These are phyloP conservation scores for Glebionis coronaria DNA, from an alignment of 129 eudicot species.

Conservation along the genomic window DNA sequence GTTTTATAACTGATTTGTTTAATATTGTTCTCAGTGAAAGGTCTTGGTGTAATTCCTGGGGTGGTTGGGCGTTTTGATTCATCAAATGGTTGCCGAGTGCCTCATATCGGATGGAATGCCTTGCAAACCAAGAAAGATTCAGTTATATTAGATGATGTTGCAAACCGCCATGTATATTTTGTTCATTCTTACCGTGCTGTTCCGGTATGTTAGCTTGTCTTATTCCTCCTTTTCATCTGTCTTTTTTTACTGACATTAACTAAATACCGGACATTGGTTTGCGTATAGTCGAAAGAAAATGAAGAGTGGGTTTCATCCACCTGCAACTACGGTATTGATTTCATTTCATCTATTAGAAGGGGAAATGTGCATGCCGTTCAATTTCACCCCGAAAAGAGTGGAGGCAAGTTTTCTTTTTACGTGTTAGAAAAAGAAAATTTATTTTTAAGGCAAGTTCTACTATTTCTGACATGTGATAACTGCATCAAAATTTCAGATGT, in stretches of 20 bases:
- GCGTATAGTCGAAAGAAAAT: slow-evolving; percentile 70
- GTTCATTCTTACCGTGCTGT: slow-evolving; percentile 95
- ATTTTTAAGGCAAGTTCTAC: not conserved
- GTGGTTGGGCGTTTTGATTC: slow-evolving; percentile 96
- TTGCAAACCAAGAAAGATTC: slow-evolving; percentile 57
- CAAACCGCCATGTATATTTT: slow-evolving; percentile 82
- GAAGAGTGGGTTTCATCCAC: slow-evolving; percentile 89
- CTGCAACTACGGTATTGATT: slow-evolving; percentile 74
- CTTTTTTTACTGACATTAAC: not conserved
- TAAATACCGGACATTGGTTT: not conserved
- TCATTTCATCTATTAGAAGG: slow-evolving; percentile 80
- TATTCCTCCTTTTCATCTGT: slow-evolving; percentile 5
- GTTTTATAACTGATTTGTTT: slow-evolving; percentile 16
- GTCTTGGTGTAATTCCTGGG: slow-evolving; percentile 98
- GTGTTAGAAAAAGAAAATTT: slow-evolving; percentile 7
- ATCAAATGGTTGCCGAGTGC: slow-evolving; percentile 71
- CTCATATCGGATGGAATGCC: slow-evolving; percentile 99
- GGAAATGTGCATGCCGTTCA: slow-evolving; percentile 97
- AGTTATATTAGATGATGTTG: slow-evolving; percentile 71
- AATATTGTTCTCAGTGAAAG: slow-evolving; percentile 55
- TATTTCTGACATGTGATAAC: slow-evolving; percentile 10
- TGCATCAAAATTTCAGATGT: slow-evolving; percentile 50
- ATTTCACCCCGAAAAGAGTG: slow-evolving; percentile 99
- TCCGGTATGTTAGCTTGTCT: slow-evolving; percentile 53
- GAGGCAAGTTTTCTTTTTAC: slow-evolving; percentile 49